A percentile compares a stretch with the other conserved stretches of the same genome.
phyloP scores from a whole-genome alignment of 805 yeast genomes.

The Sungouiella thailandica region DNA sequence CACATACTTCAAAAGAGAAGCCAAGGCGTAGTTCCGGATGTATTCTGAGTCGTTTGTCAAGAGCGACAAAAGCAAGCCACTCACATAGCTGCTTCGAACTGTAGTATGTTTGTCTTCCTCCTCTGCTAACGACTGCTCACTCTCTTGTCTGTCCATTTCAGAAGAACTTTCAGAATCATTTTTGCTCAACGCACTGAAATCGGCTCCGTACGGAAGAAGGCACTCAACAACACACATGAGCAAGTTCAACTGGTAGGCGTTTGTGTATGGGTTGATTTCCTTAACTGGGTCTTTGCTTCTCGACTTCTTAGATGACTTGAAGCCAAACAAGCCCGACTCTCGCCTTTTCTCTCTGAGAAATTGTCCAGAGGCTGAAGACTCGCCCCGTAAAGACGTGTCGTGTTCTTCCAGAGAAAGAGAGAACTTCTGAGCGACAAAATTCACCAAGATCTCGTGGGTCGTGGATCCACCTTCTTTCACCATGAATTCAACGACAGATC shows the following conservation, averaged over 20 bases:
- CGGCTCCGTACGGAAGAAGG: slow-evolving; percentile 33
- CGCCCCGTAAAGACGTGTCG: neutral
- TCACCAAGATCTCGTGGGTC: slow-evolving; percentile 32
- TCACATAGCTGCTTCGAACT: slow-evolving; percentile 21
- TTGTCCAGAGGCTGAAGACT: slow-evolving; percentile 1
- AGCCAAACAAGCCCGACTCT: slow-evolving; percentile 22
- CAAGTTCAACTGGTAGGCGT: slow-evolving; percentile 30
- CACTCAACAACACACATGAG: slow-evolving; percentile 26
- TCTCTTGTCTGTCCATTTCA: slow-evolving; percentile 11
- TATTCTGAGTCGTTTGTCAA: slow-evolving; percentile 29
- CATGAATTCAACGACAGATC: slow-evolving; percentile 23
- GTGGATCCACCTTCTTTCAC: slow-evolving; percentile 34
- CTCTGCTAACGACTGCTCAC: slow-evolving; percentile 14
- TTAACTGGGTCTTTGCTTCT: slow-evolving; percentile 15
- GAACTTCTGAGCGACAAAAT: slow-evolving; percentile 27
- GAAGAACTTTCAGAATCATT: slow-evolving; percentile 7
- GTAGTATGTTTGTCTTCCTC: slow-evolving; percentile 17
- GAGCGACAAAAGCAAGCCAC: slow-evolving; percentile 26
- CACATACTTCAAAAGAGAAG: slow-evolving; percentile 27
- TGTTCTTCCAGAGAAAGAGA: slow-evolving; percentile 8
- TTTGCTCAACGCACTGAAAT: slow-evolving; percentile 22
- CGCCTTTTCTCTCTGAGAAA: slow-evolving; percentile 14
- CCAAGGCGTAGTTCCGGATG: slow-evolving; percentile 32
- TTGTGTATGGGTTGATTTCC: slow-evolving; percentile 25
- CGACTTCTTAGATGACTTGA: slow-evolving; percentile 18